Percentiles rank a stretch among this genome's conserved stretches.
Evolutionary conservation across 768 basidiomycete species (phyloP).

Genomic region (Boletus rufocinnamomeus): DNA sequence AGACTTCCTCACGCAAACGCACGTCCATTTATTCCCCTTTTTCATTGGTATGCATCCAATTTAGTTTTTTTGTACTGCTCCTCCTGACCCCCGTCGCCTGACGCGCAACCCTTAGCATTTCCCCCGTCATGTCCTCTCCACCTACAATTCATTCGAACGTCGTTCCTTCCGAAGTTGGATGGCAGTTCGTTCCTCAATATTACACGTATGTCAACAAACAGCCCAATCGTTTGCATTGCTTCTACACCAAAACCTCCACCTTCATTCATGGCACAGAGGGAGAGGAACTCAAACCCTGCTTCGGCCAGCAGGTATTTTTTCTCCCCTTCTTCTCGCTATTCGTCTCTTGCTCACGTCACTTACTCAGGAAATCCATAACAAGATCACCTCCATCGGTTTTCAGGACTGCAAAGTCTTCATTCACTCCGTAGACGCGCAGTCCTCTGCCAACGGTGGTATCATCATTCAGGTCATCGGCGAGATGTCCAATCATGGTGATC

Average conservation of each 20-base stretch:
- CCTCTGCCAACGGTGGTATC: slow-evolving; percentile 92
- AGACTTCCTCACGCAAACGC: slow-evolving; percentile 38
- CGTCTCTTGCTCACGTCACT: slow-evolving; percentile 6
- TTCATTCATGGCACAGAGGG: slow-evolving; percentile 98
- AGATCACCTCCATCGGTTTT: slow-evolving; percentile 92
- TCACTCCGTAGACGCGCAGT: slow-evolving; percentile 97
- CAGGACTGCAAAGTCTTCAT: slow-evolving; percentile 99
- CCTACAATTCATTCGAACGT: slow-evolving; percentile 59
- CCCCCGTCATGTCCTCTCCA: slow-evolving; percentile 42
- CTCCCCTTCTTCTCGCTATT: slow-evolving; percentile 1
- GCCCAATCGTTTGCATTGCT: slow-evolving; percentile 94
- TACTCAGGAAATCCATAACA: slow-evolving; percentile 90
- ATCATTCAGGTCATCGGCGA: slow-evolving; percentile 99
- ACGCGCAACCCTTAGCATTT: slow-evolving; percentile 28
- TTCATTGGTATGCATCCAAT: slow-evolving; percentile 25
- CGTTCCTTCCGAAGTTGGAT: slow-evolving; percentile 94
- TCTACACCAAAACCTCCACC: slow-evolving; percentile 97
- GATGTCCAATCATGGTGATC: slow-evolving; percentile 89
- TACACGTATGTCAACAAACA: slow-evolving; percentile 99
- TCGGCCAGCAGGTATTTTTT: slow-evolving; percentile 82
- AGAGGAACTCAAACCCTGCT: slow-evolving; percentile 87
- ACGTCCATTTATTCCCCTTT: slow-evolving; percentile 39
- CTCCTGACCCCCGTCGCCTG: slow-evolving; percentile 10
- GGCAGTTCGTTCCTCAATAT: slow-evolving; percentile 99
- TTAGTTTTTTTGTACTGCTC: neutral